A percentile compares a stretch with the other conserved stretches of the same genome.
Conservation (phyloP, 176 grass and related monocot genomes). For the Oryza meyeriana region DNA sequence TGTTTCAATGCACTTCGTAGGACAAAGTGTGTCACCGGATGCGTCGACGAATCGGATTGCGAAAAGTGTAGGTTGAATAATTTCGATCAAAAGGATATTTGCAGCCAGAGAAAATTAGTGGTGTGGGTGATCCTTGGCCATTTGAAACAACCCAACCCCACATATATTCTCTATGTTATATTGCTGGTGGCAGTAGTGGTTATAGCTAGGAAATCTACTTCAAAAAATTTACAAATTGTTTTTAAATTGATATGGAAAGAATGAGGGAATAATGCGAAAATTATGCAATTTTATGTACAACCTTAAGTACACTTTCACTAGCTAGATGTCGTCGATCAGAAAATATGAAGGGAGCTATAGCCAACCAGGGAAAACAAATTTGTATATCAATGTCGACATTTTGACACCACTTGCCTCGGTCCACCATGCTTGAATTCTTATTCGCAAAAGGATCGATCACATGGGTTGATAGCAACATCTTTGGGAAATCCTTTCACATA, state of each 20-base stretch:
- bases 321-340: neutral
- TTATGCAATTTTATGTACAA: slow-evolving; percentile 6
- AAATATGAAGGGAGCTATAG: neutral
- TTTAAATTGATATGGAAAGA: neutral
- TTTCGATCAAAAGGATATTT: slow-evolving; percentile 23
- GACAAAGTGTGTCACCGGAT: slow-evolving; percentile 41
- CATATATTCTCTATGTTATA: slow-evolving; percentile 29
- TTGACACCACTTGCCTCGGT: slow-evolving; percentile 11
- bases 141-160: slow-evolving; percentile 47
- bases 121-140: slow-evolving; percentile 35
- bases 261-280: neutral
- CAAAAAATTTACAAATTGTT: neutral
- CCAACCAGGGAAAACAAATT: neutral
- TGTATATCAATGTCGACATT: slow-evolving; percentile 33
- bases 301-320: neutral
- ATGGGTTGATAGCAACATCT: slow-evolving; percentile 35
- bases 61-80: slow-evolving; percentile 55
- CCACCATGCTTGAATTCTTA: slow-evolving; percentile 29
- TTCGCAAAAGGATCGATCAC: slow-evolving; percentile 35
- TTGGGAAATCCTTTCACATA: neutral
- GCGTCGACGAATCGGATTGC: slow-evolving; percentile 37
- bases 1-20: slow-evolving; percentile 42
- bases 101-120: slow-evolving; percentile 4
- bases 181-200: neutral
- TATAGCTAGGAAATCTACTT: slow-evolving; percentile 5